phyloP scores from a whole-genome alignment of 2,329 filamentous ascomycete species.

The Basipetospora chlamydospora region DNA sequence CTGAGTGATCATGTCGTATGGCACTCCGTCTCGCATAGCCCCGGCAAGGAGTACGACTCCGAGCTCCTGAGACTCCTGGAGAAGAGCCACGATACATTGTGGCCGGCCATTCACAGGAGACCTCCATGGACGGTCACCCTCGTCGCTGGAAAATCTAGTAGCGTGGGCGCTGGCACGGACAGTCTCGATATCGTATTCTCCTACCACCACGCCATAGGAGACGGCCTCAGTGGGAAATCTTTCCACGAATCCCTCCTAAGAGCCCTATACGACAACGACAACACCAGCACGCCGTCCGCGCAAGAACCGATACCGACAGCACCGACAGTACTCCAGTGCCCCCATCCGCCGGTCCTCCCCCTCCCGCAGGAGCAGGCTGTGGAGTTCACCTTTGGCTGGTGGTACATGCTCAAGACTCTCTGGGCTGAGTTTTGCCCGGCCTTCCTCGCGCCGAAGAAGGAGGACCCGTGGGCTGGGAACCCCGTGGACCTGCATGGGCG shows the following conservation, averaged over 20 bases:
- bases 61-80: slow-evolving; percentile 17
- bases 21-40: slow-evolving; percentile 10
- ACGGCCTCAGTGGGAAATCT: slow-evolving; percentile 31
- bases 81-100: slow-evolving; percentile 23
- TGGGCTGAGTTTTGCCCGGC: slow-evolving; percentile 25
- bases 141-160: slow-evolving; percentile 13
- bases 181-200: slow-evolving; percentile 29
- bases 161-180: too few species aligned
- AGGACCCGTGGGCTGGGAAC: slow-evolving; percentile 23
- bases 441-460: slow-evolving; percentile 18
- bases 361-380: slow-evolving; percentile 26
- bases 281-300: background rate
- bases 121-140: slow-evolving; percentile 34
- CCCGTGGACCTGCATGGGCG: slow-evolving; percentile 20
- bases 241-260: slow-evolving; percentile 34
- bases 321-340: slow-evolving; percentile 20
- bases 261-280: slow-evolving; percentile 20
- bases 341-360: slow-evolving; percentile 17
- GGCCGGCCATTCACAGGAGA: slow-evolving; percentile 21
- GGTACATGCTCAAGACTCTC: slow-evolving; percentile 24
- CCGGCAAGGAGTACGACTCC: slow-evolving; percentile 16
- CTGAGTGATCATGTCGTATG: slow-evolving; percentile 28
- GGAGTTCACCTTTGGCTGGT: slow-evolving; percentile 22
- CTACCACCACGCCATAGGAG: slow-evolving; percentile 37
- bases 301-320: background rate